Evolutionary conservation across 2,329 filamentous ascomycete genomes (phyloP), one percentile per base, ranked within the genome.

Genomic region (Didymella pinodella): DNA sequence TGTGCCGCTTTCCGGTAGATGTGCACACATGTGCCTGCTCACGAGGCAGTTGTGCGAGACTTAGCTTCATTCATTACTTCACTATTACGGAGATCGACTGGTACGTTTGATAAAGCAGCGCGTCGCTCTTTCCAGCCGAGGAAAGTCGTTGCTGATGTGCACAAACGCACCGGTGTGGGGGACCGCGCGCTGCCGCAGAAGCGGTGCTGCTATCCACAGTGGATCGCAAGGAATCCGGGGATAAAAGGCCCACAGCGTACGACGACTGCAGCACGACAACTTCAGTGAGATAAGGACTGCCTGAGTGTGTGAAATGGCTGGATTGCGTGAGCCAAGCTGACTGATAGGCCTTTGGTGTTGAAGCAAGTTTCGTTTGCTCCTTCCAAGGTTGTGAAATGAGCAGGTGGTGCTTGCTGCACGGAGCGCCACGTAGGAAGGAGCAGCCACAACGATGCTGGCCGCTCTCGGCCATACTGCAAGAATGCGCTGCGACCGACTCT

Each of bases 401-500:
- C 34, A 45, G 40, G 14, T 25, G 40, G 43, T 48, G 22, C 29
- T 48, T 36, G 48, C 20, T 48, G 48, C 12, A 25, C n/a, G 31
- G 10, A 11, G 25, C 48, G 49, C 44, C 44, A 48, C 49, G 44
- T 48, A 40, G 25, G 41, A 18, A 14, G 41, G 14, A 14, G 45
- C 11, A 40, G 34, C 38, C 54, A 56, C n/a, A 53, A 22, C n/a
- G 46, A 44, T 26, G 25, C 36, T 44, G 26, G 14, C 55, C 40
- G 55, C 44, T 58, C 38, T 49, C 31, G 55, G 49, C 44, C 49
- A 46, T 32, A 14, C 38, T 45, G 48, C 40, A 46, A 28, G 56
- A 54, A 58, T 49, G 49, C 49, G 44, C 48, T 31, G 48, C 38
- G 12, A 48, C 25, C 43, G 28, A 16, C 25, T 40, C 46, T 22